phyloP scores from a whole-genome alignment of 2,329 filamentous ascomycete species.

The Claviceps maximensis region DNA sequence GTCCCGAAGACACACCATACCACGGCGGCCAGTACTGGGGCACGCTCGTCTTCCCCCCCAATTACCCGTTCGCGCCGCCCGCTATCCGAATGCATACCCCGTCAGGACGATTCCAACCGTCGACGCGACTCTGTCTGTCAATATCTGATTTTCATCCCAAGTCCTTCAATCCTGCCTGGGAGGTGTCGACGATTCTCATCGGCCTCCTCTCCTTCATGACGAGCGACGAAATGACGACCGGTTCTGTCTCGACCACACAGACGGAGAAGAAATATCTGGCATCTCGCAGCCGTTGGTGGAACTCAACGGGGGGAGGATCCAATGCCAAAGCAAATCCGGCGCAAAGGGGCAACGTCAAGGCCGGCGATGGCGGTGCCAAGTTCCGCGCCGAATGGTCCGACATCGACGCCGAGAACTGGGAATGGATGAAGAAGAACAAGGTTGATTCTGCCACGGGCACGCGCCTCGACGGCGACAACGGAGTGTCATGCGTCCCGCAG shows the following conservation, averaged over 20 bases:
- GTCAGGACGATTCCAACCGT: constrained; percentile 87
- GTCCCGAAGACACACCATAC: constrained; percentile 87
- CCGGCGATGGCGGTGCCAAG: constrained; percentile 82
- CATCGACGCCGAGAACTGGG: constrained; percentile 76
- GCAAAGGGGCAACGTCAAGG: constrained; percentile 69
- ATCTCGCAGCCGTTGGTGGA: constrained; percentile 81
- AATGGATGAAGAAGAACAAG: constrained; percentile 74
- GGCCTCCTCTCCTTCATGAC: constrained; percentile 97
- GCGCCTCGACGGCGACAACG: constrained; percentile 33
- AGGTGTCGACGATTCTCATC: constrained; percentile 90
- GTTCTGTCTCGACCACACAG: constrained; percentile 65
- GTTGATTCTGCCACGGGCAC: constrained; percentile 68
- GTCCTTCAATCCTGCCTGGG: constrained; percentile 97
- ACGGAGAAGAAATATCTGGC: constrained; percentile 69
- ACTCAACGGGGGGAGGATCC: constrained; percentile 79
- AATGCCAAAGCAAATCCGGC: constrained; percentile 39
- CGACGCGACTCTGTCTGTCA: constrained; percentile 80
- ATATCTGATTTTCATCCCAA: constrained; percentile 98
- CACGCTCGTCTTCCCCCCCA: constrained; percentile 83
- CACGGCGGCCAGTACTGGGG: constrained; percentile 96
- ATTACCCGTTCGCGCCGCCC: constrained; percentile 94
- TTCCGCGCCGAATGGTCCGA: constrained; percentile 87
- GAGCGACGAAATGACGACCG: constrained; percentile 95
- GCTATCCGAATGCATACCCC: constrained; percentile 99
- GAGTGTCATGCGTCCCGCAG: constrained; percentile 37